phyloP scores from a whole-genome alignment of 768 basidiomycete species.

The Termitomyces titanicus region DNA sequence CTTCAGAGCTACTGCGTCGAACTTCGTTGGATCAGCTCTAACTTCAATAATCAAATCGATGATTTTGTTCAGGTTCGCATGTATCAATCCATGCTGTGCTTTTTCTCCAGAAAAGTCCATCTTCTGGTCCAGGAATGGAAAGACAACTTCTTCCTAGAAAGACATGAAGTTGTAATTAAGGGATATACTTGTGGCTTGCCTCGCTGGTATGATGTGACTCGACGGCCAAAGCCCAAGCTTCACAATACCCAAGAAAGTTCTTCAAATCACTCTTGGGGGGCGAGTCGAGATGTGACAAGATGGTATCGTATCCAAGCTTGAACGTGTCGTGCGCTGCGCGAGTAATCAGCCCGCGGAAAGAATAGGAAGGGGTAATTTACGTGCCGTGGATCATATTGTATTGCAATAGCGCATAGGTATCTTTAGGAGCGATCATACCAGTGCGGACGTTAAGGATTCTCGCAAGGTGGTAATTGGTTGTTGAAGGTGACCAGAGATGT shows the following conservation, averaged over 20 bases:
- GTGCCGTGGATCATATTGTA: conserved; percentile 15
- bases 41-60: conserved; percentile 21
- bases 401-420: conserved; percentile 16
- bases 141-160: conserved; percentile 26
- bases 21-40: conserved; percentile 22
- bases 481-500: too few relatives aligned
- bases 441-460: too few relatives aligned
- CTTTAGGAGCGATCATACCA: conserved; percentile 17
- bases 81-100: conserved; percentile 32
- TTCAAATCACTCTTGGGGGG: conserved; percentile 31
- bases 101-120: conserved; percentile 34
- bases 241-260: conserved; percentile 38
- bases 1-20: conserved; percentile 25
- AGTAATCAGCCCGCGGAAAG: background rate
- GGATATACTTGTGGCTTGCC: conserved; percentile 10
- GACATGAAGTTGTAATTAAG: background rate
- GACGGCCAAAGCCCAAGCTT: conserved; percentile 32
- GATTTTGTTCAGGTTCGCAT: conserved; percentile 23
- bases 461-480: too few relatives aligned
- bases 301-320: conserved; percentile 32
- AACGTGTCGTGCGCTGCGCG: conserved; percentile 30
- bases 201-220: conserved; percentile 33
- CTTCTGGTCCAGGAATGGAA: conserved; percentile 31
- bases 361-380: background rate
- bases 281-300: conserved; percentile 29